These are phyloP conservation scores for Chimonanthus praecox DNA, from an alignment of 164 flowering plant species.

Conservation along the genomic window DNA sequence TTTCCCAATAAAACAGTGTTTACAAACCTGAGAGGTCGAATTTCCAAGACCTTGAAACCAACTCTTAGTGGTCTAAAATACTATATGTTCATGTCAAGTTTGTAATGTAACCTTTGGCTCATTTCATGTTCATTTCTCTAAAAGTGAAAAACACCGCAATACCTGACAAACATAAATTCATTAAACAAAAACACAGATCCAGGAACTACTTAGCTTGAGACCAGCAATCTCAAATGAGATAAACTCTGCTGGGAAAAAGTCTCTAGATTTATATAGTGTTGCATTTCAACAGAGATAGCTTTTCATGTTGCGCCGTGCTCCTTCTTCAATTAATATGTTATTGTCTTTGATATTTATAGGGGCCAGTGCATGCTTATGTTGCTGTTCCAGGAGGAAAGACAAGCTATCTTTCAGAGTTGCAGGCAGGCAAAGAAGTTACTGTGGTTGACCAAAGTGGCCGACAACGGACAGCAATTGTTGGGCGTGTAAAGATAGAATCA, in stretches of 20 bases:
- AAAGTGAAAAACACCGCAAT: neutral
- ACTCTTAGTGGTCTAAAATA: no score
- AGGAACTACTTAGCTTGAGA: neutral
- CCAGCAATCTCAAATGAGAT: neutral
- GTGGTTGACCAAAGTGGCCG: slow-evolving; percentile 68
- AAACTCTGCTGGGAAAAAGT: neutral
- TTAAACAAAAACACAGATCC: neutral
- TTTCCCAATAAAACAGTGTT: neutral
- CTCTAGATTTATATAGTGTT: no score
- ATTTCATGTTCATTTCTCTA: neutral
- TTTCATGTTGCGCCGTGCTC: neutral
- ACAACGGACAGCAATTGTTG: slow-evolving; percentile 74
- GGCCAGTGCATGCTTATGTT: slow-evolving; percentile 90
- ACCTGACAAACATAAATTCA: neutral
- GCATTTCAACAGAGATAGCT: neutral
- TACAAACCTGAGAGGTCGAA: no score
- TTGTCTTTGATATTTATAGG: slow-evolving; percentile 39
- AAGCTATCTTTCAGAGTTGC: slow-evolving; percentile 79
- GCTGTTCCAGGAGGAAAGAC: slow-evolving; percentile 89
- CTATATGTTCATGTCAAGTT: neutral
- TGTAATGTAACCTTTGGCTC: neutral
- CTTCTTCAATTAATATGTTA: neutral
- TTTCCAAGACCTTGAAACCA: no score
- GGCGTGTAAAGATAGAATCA: slow-evolving; percentile 90
- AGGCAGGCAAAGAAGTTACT: slow-evolving; percentile 72